Percentiles rank a stretch among this genome's conserved stretches.
These are phyloP conservation scores for Aspergillus nidulans DNA, from an alignment of 495 filamentous ascomycete species.

Conservation along the genomic window DNA sequence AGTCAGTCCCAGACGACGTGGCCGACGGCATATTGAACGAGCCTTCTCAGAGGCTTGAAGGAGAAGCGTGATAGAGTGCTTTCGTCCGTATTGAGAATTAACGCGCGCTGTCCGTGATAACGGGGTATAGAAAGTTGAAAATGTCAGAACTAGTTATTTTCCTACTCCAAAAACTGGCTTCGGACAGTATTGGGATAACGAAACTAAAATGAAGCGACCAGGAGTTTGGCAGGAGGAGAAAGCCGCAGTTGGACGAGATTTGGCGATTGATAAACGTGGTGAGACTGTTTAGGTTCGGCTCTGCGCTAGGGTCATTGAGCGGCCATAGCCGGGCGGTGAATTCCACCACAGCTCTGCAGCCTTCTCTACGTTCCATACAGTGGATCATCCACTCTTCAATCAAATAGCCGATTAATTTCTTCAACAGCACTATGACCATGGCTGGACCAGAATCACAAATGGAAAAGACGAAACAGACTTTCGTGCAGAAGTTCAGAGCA, in stretches of 20 bases:
- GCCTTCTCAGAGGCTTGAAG: background rate
- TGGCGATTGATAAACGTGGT: constrained; percentile 29
- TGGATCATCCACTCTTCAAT: too few species aligned
- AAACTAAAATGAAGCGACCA: background rate
- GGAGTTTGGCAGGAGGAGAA: constrained; percentile 5
- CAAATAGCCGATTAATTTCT: too few species aligned
- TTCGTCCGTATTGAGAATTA: background rate
- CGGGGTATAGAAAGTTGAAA: too few species aligned
- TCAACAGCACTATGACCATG: too few species aligned
- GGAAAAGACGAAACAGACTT: constrained; percentile 43
- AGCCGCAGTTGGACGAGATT: constrained; percentile 2
- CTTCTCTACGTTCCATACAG: too few species aligned
- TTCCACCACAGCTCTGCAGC: background rate
- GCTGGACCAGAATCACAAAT: constrained; percentile 27
- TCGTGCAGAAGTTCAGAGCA: constrained; percentile 49
- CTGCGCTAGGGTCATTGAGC: constrained; percentile 20
- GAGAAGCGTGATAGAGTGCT: background rate
- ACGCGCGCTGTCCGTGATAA: too few species aligned
- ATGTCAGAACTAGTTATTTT: too few species aligned
- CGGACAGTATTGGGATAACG: background rate
- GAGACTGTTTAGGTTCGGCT: constrained; percentile 21
- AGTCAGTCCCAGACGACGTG: constrained; percentile 67
- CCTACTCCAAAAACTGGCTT: background rate
- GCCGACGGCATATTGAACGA: constrained; percentile 65
- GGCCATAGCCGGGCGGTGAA: constrained; percentile 1